Conservation (phyloP, 106 monocot species). For the Dendrobium catenatum region DNA sequence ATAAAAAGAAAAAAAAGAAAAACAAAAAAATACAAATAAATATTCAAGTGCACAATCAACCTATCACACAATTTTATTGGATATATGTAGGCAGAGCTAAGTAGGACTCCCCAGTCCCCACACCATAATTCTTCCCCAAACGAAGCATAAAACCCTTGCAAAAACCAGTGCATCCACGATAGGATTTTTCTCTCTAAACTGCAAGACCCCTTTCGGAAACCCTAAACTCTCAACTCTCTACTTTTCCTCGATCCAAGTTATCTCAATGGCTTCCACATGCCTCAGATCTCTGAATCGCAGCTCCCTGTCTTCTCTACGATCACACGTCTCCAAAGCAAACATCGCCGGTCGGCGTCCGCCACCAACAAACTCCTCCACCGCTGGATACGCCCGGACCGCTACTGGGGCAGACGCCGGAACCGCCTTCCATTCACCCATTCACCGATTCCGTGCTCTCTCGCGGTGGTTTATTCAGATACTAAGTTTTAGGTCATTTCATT, state of each 20-base stretch:
- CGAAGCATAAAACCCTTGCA: too few relatives aligned
- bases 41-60: too few relatives aligned
- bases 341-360: not conserved
- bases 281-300: slow-evolving; percentile 12
- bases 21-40: too few relatives aligned
- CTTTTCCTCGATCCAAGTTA: not conserved
- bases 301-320: slow-evolving; percentile 10
- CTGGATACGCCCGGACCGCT: not conserved
- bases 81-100: too few relatives aligned
- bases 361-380: not conserved
- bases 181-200: not conserved
- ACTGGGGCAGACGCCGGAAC: not conserved
- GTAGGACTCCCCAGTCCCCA: too few relatives aligned
- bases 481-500: not conserved
- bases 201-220: not conserved
- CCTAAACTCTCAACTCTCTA: not conserved
- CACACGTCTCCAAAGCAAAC: slow-evolving; percentile 12
- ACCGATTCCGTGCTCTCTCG: slow-evolving; percentile 1
- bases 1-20: too few relatives aligned
- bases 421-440: not conserved
- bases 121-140: too few relatives aligned
- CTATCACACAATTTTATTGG: too few relatives aligned
- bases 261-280: slow-evolving; percentile 15
- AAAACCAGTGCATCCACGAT: too few relatives aligned
- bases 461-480: not conserved